Conservation (phyloP, 345 rosid species). For the Melastoma malabathricum region DNA sequence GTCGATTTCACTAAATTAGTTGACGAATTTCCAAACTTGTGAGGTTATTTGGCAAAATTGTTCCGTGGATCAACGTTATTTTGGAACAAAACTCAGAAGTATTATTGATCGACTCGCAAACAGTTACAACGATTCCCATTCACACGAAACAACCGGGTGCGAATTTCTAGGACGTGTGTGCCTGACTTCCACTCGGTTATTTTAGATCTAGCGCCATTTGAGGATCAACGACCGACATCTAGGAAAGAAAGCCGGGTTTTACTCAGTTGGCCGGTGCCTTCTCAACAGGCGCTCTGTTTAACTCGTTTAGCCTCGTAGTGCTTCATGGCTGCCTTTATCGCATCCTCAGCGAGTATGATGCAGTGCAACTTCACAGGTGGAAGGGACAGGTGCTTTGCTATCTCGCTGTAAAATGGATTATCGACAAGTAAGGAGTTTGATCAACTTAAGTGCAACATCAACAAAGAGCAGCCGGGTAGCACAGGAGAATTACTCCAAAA, state of each 20-base stretch:
- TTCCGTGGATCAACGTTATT: no score
- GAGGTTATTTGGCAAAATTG: no score
- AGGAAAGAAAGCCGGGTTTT: background rate
- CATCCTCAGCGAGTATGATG: slow-evolving; percentile 99
- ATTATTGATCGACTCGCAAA: no score
- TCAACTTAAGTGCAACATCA: slow-evolving; percentile 1
- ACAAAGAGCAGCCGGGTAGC: background rate
- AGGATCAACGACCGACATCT: slow-evolving; percentile 6
- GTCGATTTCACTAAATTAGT: no score
- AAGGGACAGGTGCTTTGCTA: slow-evolving; percentile 92
- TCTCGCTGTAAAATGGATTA: slow-evolving; percentile 34
- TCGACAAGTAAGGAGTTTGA: no score
- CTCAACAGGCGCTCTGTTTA: slow-evolving; percentile 20
- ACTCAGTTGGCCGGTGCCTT: slow-evolving; percentile 21
- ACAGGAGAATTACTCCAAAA: background rate
- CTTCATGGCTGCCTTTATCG: slow-evolving; percentile 95
- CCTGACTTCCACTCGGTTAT: no score
- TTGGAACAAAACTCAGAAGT: no score
- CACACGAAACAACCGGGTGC: no score
- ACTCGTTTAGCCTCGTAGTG: slow-evolving; percentile 61
- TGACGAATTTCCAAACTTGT: no score
- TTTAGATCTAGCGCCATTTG: background rate
- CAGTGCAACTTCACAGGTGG: slow-evolving; percentile 99
- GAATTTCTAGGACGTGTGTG: no score
- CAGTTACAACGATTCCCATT: no score